A percentile compares a stretch with the other conserved stretches of the same genome.
phyloP scores from a whole-genome alignment of 495 filamentous ascomycete genomes.

The Jackrogersella multiformis region DNA sequence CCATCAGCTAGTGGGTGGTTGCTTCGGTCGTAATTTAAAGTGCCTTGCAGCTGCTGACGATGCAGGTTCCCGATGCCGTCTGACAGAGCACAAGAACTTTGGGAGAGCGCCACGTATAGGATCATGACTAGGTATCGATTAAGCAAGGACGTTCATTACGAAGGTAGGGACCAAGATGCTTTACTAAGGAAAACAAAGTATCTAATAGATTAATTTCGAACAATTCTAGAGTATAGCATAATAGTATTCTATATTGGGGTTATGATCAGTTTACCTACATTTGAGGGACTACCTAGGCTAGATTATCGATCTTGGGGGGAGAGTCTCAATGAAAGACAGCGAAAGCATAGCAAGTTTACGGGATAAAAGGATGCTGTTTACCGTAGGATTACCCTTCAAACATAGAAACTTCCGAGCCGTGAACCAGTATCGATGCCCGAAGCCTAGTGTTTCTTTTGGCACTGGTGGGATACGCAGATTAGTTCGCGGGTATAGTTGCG shows the following conservation, averaged over 20 bases:
- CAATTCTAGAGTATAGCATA: too few species aligned
- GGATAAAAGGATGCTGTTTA: slow-evolving; percentile 32
- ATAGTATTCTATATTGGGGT: too few species aligned
- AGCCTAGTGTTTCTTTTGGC: not conserved
- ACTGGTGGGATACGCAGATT: not conserved
- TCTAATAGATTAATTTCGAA: too few species aligned
- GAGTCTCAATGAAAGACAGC: too few species aligned
- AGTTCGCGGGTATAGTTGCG: slow-evolving; percentile 30
- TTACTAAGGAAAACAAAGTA: too few species aligned
- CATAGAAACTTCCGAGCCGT: slow-evolving; percentile 35
- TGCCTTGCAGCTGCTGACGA: slow-evolving; percentile 37
- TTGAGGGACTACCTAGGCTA: too few species aligned
- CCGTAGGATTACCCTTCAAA: slow-evolving; percentile 30
- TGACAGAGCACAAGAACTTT: slow-evolving; percentile 22
- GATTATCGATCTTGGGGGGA: too few species aligned
- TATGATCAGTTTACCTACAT: too few species aligned
- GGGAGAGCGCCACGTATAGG: slow-evolving; percentile 14
- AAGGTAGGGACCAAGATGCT: not conserved
- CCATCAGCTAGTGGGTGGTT: slow-evolving; percentile 4
- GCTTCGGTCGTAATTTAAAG: slow-evolving; percentile 30
- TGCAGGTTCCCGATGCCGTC: slow-evolving; percentile 40
- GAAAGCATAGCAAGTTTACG: not conserved
- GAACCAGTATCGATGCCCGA: slow-evolving; percentile 11
- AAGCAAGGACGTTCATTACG: not conserved
- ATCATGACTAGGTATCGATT: not conserved